These are phyloP conservation scores for Saccharomyces hybrid DNA, from an alignment of 1,139 yeast species.

Conservation along the genomic window DNA sequence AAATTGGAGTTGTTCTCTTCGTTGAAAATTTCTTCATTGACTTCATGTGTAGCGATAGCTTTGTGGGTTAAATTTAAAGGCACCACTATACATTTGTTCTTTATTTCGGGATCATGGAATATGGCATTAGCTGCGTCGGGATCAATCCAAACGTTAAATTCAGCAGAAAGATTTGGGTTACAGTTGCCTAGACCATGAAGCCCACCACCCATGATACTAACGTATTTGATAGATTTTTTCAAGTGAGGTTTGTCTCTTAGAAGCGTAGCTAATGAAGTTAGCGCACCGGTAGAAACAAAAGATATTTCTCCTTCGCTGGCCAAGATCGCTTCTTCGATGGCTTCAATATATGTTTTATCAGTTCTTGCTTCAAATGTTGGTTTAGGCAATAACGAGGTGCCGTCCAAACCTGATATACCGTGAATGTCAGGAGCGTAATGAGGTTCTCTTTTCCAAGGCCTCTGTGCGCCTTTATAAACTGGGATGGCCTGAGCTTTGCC, in stretches of 20 bases:
- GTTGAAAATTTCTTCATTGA: conserved; percentile 34
- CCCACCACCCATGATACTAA: conserved; percentile 77
- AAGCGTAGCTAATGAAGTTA: conserved; percentile 52
- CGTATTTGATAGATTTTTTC: conserved; percentile 38
- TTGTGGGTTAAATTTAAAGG: conserved; percentile 70
- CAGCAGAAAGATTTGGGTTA: conserved; percentile 54
- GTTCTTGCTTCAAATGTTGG: conserved; percentile 36
- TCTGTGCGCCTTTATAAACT: conserved; percentile 58
- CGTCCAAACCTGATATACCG: conserved; percentile 71
- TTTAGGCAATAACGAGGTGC: conserved; percentile 50
- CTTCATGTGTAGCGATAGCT: conserved; percentile 48
- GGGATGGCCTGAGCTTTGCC: conserved; percentile 42
- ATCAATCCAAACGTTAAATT: conserved; percentile 70
- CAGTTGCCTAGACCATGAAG: conserved; percentile 37
- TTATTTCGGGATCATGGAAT: conserved; percentile 41
- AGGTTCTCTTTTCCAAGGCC: conserved; percentile 44
- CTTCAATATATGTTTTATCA: conserved; percentile 39
- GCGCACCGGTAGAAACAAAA: conserved; percentile 62
- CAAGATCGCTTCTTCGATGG: conserved; percentile 46
- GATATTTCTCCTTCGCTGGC: conserved; percentile 42
- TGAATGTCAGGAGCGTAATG: conserved; percentile 59
- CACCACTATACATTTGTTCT: conserved; percentile 45
- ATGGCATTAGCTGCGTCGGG: conserved; percentile 64
- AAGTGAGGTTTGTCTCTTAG: conserved; percentile 41
- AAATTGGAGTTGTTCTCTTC: conserved; percentile 33